A percentile compares a stretch with the other conserved stretches of the same genome.
Evolutionary conservation across 2,329 filamentous ascomycete species (phyloP).

Genomic region (Hypoxylon sp.): DNA sequence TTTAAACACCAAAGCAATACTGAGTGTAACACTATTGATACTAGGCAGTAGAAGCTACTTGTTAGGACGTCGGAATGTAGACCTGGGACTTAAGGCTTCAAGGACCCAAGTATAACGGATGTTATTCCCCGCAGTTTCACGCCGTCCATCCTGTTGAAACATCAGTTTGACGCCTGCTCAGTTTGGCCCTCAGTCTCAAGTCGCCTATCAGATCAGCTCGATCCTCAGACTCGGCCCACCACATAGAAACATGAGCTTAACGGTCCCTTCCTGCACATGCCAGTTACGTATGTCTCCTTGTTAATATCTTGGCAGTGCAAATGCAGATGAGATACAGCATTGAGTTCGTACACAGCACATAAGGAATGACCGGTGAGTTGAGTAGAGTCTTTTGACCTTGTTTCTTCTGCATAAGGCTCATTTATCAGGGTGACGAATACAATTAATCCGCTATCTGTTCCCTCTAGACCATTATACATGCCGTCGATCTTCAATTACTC

Average conservation of each 20-base stretch:
- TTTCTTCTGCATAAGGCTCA: conserved; percentile 17
- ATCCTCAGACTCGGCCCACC: background rate
- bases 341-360: conserved; percentile 2
- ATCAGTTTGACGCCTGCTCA: background rate
- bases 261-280: background rate
- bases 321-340: background rate
- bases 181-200: background rate
- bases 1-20: conserved; percentile 9
- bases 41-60: conserved; percentile 7
- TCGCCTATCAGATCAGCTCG: conserved; percentile 6
- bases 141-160: background rate
- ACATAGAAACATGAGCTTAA: background rate
- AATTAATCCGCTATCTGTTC: conserved; percentile 8
- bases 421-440: conserved; percentile 17
- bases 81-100: background rate
- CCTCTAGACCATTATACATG: conserved; percentile 8
- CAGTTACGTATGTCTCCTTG: background rate
- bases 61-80: conserved; percentile 6
- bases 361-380: conserved; percentile 11
- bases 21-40: conserved; percentile 23
- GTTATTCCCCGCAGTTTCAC: conserved; percentile 7
- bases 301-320: background rate
- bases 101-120: conserved; percentile 5
- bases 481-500: conserved; percentile 24
- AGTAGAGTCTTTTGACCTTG: conserved; percentile 17